A percentile compares a stretch with the other conserved stretches of the same genome.
Conservation (phyloP, 2,329 filamentous ascomycete species). For the Myotisia sp. region DNA sequence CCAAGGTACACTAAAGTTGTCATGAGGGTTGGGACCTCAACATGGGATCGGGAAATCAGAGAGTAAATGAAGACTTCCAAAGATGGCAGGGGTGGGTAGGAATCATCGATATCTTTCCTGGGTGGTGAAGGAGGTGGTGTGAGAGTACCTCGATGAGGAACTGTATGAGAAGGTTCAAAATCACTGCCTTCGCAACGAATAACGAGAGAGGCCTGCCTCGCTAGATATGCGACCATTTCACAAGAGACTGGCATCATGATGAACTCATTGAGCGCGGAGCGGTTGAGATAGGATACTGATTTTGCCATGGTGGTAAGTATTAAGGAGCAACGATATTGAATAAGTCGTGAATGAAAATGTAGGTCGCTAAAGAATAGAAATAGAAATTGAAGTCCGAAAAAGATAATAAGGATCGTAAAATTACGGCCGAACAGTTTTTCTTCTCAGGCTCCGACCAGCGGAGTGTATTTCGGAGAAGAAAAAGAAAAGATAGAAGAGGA, state of each 20-base stretch:
- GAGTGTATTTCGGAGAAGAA: no score
- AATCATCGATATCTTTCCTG: slow-evolving; percentile 27
- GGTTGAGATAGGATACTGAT: slow-evolving; percentile 19
- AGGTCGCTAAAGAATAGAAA: background rate
- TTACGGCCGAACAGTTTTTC: background rate
- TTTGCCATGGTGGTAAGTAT: slow-evolving; percentile 9
- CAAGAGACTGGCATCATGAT: slow-evolving; percentile 33
- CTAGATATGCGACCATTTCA: slow-evolving; percentile 36
- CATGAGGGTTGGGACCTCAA: slow-evolving; percentile 96
- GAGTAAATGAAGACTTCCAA: slow-evolving; percentile 85
- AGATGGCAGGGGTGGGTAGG: slow-evolving; percentile 49
- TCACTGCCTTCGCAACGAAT: slow-evolving; percentile 36
- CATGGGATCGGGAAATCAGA: slow-evolving; percentile 81
- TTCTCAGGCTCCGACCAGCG: slow-evolving; percentile 4
- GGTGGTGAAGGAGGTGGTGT: slow-evolving; percentile 48
- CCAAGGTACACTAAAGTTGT: slow-evolving; percentile 86
- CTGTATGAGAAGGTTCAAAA: slow-evolving; percentile 33
- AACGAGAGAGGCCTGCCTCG: slow-evolving; percentile 33
- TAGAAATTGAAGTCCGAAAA: background rate
- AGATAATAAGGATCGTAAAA: slow-evolving; percentile 2
- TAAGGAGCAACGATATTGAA: no score
- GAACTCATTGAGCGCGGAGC: slow-evolving; percentile 35
- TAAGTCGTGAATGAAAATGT: background rate
- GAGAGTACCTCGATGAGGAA: slow-evolving; percentile 18
- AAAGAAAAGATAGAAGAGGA: background rate